Percentiles rank a stretch among this genome's conserved stretches.
Evolutionary conservation across 2,329 filamentous ascomycete genomes (phyloP).

Genomic region (Neonectria ditissima): DNA sequence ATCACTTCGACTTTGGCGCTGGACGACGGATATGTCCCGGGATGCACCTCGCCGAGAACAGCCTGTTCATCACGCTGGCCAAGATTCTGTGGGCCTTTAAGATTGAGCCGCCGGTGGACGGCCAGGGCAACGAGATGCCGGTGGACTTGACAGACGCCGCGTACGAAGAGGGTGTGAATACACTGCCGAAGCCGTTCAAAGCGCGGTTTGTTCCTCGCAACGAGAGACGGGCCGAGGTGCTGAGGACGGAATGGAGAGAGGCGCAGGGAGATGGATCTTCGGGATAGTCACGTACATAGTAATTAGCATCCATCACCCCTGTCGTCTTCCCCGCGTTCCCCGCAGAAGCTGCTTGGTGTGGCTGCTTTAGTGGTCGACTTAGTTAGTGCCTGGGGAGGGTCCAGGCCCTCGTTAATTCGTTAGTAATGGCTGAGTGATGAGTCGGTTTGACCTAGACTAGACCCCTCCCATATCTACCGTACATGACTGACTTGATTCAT

Average conservation of each 20-base stretch:
- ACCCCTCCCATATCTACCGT: too few relatives aligned
- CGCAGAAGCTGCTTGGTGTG: not conserved
- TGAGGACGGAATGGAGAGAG: slow-evolving; percentile 18
- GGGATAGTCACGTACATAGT: not conserved
- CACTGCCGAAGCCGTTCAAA: slow-evolving; percentile 24
- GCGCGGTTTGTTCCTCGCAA: slow-evolving; percentile 20
- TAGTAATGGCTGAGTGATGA: slow-evolving; percentile 1
- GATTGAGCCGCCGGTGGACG: slow-evolving; percentile 9
- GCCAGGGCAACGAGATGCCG: not conserved
- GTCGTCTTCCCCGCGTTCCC: not conserved
- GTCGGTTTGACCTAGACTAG: not conserved
- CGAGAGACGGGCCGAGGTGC: slow-evolving; percentile 7
- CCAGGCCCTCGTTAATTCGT: not conserved
- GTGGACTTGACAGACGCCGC: slow-evolving; percentile 23
- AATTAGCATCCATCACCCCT: not conserved
- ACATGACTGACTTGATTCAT: too few relatives aligned
- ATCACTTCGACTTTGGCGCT: slow-evolving; percentile 61
- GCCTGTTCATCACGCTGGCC: slow-evolving; percentile 28
- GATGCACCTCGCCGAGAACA: slow-evolving; percentile 60
- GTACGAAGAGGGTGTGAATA: slow-evolving; percentile 20
- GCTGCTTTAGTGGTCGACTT: not conserved
- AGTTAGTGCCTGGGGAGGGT: too few relatives aligned
- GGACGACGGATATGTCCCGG: slow-evolving; percentile 62
- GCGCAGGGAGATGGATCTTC: slow-evolving; percentile 15
- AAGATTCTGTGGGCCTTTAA: slow-evolving; percentile 28